Evolutionary conservation across 352 stramenopile species (phyloP).

Genomic region (Elongisporangium prolatum): DNA sequence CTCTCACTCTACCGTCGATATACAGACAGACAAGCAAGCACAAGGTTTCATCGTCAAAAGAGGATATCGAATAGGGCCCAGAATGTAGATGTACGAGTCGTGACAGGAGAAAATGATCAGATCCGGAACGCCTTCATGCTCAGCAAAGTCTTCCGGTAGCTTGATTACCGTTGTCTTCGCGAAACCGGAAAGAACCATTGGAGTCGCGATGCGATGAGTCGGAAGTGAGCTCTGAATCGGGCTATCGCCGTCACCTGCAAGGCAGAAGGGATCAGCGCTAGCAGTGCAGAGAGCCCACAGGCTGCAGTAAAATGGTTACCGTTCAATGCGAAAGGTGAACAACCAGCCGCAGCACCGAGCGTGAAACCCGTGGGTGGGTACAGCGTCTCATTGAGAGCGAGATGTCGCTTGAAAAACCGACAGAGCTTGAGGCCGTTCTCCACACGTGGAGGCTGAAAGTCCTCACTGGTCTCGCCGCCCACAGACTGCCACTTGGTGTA

Average conservation of each 20-base stretch:
- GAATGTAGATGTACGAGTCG: constrained; percentile 93
- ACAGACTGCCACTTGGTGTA: constrained; percentile 56
- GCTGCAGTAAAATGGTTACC: background rate
- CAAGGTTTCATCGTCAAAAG: constrained; percentile 8
- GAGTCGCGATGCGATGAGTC: constrained; percentile 9
- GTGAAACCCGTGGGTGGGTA: constrained; percentile 76
- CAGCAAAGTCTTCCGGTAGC: constrained; percentile 53
- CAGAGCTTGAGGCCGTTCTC: constrained; percentile 64
- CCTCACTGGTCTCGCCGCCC: constrained; percentile 10
- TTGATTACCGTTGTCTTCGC: constrained; percentile 82
- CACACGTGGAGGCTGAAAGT: constrained; percentile 13
- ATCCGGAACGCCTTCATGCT: constrained; percentile 41
- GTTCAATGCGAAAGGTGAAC: background rate
- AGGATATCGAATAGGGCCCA: constrained; percentile 92
- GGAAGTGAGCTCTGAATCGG: background rate
- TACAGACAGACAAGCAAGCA: constrained; percentile 1
- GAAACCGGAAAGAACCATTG: constrained; percentile 55
- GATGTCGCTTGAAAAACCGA: constrained; percentile 68
- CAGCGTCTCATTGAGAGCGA: constrained; percentile 75
- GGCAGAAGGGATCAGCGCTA: background rate
- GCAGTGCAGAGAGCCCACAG: no score
- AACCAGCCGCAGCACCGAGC: constrained; percentile 13
- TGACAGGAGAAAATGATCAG: constrained; percentile 90
- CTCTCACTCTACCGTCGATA: background rate
- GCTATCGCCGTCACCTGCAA: background rate